Evolutionary conservation across 2,329 filamentous ascomycete genomes (phyloP).

Genomic region (Diaporthe citri): DNA sequence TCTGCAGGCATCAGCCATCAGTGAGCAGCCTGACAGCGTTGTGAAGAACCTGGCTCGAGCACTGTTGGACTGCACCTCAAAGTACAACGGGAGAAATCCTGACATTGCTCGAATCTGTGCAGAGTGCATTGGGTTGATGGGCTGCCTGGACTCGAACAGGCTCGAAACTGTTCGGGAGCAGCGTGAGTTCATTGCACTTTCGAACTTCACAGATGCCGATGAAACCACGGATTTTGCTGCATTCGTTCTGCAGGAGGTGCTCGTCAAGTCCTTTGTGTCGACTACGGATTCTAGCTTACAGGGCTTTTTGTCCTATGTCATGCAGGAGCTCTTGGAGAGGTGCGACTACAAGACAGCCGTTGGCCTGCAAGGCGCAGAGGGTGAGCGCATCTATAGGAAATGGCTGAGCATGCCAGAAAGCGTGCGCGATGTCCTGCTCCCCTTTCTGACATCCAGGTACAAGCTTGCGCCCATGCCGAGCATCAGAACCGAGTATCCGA

Average conservation of each 20-base stretch:
- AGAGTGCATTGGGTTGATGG: constrained; percentile 87
- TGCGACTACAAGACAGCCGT: constrained; percentile 77
- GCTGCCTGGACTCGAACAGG: constrained; percentile 91
- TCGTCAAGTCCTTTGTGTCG: constrained; percentile 92
- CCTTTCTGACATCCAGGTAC: constrained; percentile 89
- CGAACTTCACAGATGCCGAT: constrained; percentile 83
- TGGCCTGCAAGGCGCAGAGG: constrained; percentile 59
- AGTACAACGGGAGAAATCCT: constrained; percentile 76
- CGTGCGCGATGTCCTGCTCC: constrained; percentile 84
- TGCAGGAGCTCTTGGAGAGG: constrained; percentile 89
- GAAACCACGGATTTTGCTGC: constrained; percentile 90
- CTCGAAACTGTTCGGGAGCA: constrained; percentile 85
- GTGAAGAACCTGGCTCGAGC: constrained; percentile 80
- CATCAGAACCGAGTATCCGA: constrained; percentile 76
- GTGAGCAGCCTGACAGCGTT: constrained; percentile 84
- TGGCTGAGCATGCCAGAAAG: constrained; percentile 84
- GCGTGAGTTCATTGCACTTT: constrained; percentile 85
- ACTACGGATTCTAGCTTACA: constrained; percentile 89
- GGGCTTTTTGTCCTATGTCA: constrained; percentile 91
- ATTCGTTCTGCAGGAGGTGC: constrained; percentile 85
- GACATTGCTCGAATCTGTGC: constrained; percentile 81
- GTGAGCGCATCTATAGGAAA: constrained; percentile 74
- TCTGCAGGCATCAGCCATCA: constrained; percentile 82
- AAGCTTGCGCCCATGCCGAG: constrained; percentile 73
- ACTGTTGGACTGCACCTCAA: constrained; percentile 86